phyloP scores from a whole-genome alignment of 73 alveolate genomes.

The Paramecium octaurelia region DNA sequence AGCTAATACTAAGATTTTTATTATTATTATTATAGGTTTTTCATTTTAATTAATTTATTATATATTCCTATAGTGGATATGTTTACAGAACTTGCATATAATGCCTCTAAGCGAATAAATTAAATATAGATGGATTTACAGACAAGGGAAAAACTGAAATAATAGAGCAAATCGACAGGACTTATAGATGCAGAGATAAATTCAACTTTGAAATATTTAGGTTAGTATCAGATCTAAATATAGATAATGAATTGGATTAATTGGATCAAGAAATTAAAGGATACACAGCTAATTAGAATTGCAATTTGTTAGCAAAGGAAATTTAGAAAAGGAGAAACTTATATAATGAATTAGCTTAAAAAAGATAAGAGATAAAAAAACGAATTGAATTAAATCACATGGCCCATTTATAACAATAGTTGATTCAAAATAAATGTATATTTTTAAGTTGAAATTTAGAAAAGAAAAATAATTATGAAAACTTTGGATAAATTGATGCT shows the following conservation, averaged over 20 bases:
- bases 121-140: not conserved
- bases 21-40: too few relatives aligned
- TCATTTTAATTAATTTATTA: not conserved
- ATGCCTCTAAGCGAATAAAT: not conserved
- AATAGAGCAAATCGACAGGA: not conserved
- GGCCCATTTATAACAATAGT: not conserved
- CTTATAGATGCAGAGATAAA: not conserved
- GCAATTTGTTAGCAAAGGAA: not conserved
- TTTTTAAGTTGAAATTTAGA: not conserved
- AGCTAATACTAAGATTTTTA: too few relatives aligned
- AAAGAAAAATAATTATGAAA: not conserved
- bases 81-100: slow-evolving; percentile 1
- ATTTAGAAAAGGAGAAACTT: not conserved
- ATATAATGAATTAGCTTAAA: not conserved
- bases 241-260: slow-evolving; percentile 5
- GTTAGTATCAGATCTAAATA: not conserved
- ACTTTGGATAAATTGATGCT: not conserved
- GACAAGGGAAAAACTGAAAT: not conserved
- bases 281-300: not conserved
- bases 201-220: not conserved
- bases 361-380: not conserved
- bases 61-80: not conserved
- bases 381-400: not conserved
- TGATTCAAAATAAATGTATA: not conserved
- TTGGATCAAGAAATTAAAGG: not conserved